Percentiles rank a stretch among this genome's conserved stretches.
Evolutionary conservation across 2,329 filamentous ascomycete genomes (phyloP).

Genomic region (Camptophora hylomeconis): DNA sequence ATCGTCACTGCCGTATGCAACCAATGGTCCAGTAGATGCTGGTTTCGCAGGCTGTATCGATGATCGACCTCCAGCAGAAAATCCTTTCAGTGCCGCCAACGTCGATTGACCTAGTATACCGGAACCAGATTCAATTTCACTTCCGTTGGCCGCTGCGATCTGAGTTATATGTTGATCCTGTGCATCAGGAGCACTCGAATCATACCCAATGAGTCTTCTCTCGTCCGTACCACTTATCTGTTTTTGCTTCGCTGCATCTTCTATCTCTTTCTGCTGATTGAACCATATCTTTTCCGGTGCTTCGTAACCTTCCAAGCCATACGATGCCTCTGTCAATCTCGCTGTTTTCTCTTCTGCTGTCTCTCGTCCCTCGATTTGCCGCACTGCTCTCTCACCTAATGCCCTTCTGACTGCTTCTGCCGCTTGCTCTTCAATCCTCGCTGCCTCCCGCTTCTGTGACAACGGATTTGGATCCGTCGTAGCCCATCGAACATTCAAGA

Average conservation of each 20-base stretch:
- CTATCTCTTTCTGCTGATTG: conserved; percentile 59
- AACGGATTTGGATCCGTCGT: conserved; percentile 93
- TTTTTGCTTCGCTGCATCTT: conserved; percentile 46
- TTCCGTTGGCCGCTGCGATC: background rate
- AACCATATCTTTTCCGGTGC: conserved; percentile 92
- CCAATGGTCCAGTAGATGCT: conserved; percentile 55
- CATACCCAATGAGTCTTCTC: conserved; percentile 33
- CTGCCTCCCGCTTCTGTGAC: conserved; percentile 81
- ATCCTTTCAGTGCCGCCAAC: conserved; percentile 59
- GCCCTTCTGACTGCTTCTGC: conserved; percentile 84
- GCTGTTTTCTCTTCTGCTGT: conserved; percentile 76
- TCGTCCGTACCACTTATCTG: conserved; percentile 35
- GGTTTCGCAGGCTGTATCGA: conserved; percentile 33
- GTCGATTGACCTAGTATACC: conserved; percentile 76
- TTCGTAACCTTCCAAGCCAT: conserved; percentile 82
- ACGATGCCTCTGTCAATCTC: conserved; percentile 68
- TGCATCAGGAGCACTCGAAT: conserved; percentile 14
- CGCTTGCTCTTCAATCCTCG: conserved; percentile 85
- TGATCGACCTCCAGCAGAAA: conserved; percentile 34
- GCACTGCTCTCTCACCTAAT: conserved; percentile 77
- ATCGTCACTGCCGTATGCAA: conserved; percentile 82
- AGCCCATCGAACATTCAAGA: conserved; percentile 93
- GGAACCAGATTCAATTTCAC: conserved; percentile 27
- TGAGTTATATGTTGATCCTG: conserved; percentile 6
- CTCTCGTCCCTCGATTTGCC: conserved; percentile 84